Conservation (phyloP, 1,139 yeast genomes). For the Yamadazyma dushanensis region DNA sequence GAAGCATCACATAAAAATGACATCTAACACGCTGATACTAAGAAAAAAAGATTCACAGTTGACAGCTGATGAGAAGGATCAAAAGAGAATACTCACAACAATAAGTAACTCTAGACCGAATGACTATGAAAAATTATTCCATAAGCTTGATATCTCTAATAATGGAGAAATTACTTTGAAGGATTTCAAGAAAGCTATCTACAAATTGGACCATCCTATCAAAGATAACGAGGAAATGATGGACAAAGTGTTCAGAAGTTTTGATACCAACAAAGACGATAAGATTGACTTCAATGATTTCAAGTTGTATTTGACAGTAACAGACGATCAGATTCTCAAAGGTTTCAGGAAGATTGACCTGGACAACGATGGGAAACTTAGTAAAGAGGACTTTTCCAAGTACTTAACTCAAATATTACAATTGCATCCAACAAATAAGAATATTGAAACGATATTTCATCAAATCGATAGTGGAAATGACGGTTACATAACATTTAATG, state of each 20-base stretch:
- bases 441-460: slow-evolving; percentile 59
- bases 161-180: slow-evolving; percentile 57
- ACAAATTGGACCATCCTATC: slow-evolving; percentile 61
- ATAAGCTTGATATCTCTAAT: slow-evolving; percentile 50
- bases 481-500: slow-evolving; percentile 78
- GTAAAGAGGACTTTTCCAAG: slow-evolving; percentile 61
- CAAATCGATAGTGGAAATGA: slow-evolving; percentile 61
- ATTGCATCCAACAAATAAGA: slow-evolving; percentile 52
- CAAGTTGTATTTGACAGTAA: slow-evolving; percentile 54
- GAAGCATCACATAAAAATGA: slow-evolving; percentile 3
- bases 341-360: slow-evolving; percentile 73
- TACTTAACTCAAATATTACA: slow-evolving; percentile 59
- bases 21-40: slow-evolving; percentile 4
- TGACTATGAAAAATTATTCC: slow-evolving; percentile 37
- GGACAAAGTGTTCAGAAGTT: slow-evolving; percentile 51
- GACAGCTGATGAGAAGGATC: slow-evolving; percentile 9
- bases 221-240: slow-evolving; percentile 64
- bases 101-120: slow-evolving; percentile 13
- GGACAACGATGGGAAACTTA: slow-evolving; percentile 74
- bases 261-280: slow-evolving; percentile 59
- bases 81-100: slow-evolving; percentile 9
- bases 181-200: slow-evolving; percentile 57
- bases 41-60: slow-evolving; percentile 5
- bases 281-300: slow-evolving; percentile 63
- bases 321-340: slow-evolving; percentile 66